These are phyloP conservation scores for Tuber calosporum DNA, from an alignment of 495 filamentous ascomycete genomes.

Conservation along the genomic window DNA sequence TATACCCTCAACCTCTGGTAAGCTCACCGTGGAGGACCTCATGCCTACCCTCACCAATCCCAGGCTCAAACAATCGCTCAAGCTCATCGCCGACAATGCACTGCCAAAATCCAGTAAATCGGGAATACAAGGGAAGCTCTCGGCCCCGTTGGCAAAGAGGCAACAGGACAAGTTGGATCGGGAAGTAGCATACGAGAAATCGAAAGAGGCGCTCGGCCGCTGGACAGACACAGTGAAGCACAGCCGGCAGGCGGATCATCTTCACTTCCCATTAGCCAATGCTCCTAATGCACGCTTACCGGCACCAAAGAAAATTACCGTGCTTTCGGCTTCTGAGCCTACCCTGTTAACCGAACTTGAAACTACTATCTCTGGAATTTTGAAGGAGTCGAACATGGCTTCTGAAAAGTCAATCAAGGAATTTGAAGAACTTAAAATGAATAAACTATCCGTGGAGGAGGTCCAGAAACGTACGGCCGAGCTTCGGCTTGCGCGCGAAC, in stretches of 20 bases:
- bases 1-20: conserved; percentile 48
- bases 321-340: conserved; percentile 43
- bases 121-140: conserved; percentile 63
- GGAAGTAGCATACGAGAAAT: conserved; percentile 78
- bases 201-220: conserved; percentile 77
- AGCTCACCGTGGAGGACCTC: conserved; percentile 74
- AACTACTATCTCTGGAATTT: conserved; percentile 70
- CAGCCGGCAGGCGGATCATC: conserved; percentile 83
- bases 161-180: conserved; percentile 85
- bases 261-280: conserved; percentile 81
- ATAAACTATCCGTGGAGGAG: conserved; percentile 61
- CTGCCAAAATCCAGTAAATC: conserved; percentile 52
- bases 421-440: conserved; percentile 63
- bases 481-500: conserved; percentile 69
- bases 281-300: conserved; percentile 52
- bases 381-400: conserved; percentile 58
- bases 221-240: conserved; percentile 94
- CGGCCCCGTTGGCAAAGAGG: conserved; percentile 76
- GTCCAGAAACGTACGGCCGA: conserved; percentile 66
- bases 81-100: conserved; percentile 50
- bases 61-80: conserved; percentile 68
- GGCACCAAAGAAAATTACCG: conserved; percentile 47
- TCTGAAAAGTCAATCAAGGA: conserved; percentile 59
- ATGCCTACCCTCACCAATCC: conserved; percentile 67
- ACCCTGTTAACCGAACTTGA: conserved; percentile 74